A percentile compares a stretch with the other conserved stretches of the same genome.
phyloP scores from a whole-genome alignment of 2,329 filamentous ascomycete genomes.

The Trichoderma hamatum region DNA sequence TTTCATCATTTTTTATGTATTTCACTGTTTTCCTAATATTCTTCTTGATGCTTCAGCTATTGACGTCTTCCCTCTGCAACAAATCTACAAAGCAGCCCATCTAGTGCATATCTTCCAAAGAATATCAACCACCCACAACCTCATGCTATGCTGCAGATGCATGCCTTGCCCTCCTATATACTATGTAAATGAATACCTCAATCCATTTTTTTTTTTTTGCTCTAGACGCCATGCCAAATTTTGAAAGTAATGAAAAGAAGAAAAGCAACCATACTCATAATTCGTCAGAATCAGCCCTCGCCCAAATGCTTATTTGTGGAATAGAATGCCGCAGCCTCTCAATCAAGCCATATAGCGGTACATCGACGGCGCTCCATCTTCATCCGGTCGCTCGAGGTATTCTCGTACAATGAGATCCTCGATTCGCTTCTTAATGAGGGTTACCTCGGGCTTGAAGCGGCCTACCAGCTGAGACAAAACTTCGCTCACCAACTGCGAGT shows the following conservation, averaged over 20 bases:
- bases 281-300: constrained; percentile 11
- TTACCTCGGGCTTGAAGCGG: constrained; percentile 75
- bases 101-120: background rate
- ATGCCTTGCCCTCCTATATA: background rate
- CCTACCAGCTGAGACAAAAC: constrained; percentile 68
- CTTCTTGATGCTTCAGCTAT: background rate
- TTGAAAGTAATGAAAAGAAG: background rate
- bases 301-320: background rate
- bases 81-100: background rate
- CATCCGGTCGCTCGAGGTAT: constrained; percentile 72
- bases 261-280: constrained; percentile 16
- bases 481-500: constrained; percentile 71
- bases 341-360: constrained; percentile 72
- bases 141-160: background rate
- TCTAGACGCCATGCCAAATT: constrained; percentile 25
- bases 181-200: background rate
- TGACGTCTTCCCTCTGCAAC: background rate
- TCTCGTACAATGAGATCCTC: constrained; percentile 77
- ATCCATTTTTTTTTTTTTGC: constrained; percentile 5
- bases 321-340: background rate
- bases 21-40: background rate
- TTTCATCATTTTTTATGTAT: background rate
- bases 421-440: constrained; percentile 79
- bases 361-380: constrained; percentile 64
- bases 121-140: background rate